Conservation (phyloP, 108 stramenopile genomes). For the Skeletonema grethae region DNA sequence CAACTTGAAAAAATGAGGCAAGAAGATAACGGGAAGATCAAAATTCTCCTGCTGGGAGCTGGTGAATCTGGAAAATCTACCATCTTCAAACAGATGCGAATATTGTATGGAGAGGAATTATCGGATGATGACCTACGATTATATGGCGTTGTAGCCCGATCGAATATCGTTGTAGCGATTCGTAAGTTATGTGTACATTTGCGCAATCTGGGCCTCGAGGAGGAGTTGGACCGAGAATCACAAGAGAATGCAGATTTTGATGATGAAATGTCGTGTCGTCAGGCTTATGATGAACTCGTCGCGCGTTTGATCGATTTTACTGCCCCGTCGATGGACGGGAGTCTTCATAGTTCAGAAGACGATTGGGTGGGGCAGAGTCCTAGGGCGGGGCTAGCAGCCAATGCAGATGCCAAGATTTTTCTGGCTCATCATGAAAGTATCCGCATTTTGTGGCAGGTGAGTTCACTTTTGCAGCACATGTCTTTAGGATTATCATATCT, state of each 20-base stretch:
- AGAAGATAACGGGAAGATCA: slow-evolving; percentile 73
- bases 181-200: slow-evolving; percentile 75
- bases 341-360: slow-evolving; percentile 25
- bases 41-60: slow-evolving; percentile 97
- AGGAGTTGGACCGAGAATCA: slow-evolving; percentile 66
- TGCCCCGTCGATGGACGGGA: slow-evolving; percentile 35
- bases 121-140: slow-evolving; percentile 80
- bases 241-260: slow-evolving; percentile 32
- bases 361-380: slow-evolving; percentile 89
- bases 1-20: not conserved
- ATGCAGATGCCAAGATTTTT: slow-evolving; percentile 83
- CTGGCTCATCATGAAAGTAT: slow-evolving; percentile 76
- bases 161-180: slow-evolving; percentile 80
- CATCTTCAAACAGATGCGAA: slow-evolving; percentile 95
- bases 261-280: slow-evolving; percentile 52
- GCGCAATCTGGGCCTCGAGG: slow-evolving; percentile 65
- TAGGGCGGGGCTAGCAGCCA: slow-evolving; percentile 80
- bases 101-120: slow-evolving; percentile 69
- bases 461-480: not conserved
- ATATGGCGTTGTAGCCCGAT: slow-evolving; percentile 88
- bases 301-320: slow-evolving; percentile 70
- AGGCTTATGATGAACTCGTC: slow-evolving; percentile 61
- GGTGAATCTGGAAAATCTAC: slow-evolving; percentile 99
- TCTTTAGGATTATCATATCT: not conserved
- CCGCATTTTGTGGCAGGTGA: slow-evolving; percentile 84